These are phyloP conservation scores for Nannizzia gypsea DNA, from an alignment of 2,329 filamentous ascomycete genomes.

Conservation along the genomic window DNA sequence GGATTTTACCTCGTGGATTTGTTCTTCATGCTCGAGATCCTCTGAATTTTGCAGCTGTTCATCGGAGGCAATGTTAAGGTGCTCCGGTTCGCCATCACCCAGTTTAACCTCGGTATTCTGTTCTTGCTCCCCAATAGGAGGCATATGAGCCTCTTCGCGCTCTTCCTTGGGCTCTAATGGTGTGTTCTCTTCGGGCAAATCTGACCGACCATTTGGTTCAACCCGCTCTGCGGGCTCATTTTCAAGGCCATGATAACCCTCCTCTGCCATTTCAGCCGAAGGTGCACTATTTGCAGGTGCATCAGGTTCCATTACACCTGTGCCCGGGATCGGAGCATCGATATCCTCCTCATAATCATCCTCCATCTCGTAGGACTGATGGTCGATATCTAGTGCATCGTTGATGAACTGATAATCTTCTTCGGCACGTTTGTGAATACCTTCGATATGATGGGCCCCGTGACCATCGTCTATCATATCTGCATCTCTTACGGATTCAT, in stretches of 20 bases:
- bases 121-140: background rate
- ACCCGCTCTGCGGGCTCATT: background rate
- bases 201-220: background rate
- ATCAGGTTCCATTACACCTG: constrained; percentile 2
- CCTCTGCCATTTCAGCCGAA: background rate
- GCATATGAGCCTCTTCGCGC: background rate
- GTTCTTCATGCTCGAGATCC: background rate
- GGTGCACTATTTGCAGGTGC: background rate
- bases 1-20: background rate
- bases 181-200: background rate
- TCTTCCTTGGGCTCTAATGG: background rate
- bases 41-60: background rate
- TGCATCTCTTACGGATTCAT: constrained; percentile 29
- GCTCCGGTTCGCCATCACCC: background rate
- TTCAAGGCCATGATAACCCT: background rate
- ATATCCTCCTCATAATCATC: constrained; percentile 28
- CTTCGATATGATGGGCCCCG: constrained; percentile 19
- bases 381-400: background rate
- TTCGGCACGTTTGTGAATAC: constrained; percentile 14
- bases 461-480: constrained; percentile 35
- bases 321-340: constrained; percentile 20
- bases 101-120: background rate
- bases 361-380: constrained; percentile 25
- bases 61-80: background rate
- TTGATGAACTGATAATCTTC: constrained; percentile 14